A percentile compares a stretch with the other conserved stretches of the same genome.
Conservation (phyloP, 208 protist genomes). For the Phytomonas sp. region DNA sequence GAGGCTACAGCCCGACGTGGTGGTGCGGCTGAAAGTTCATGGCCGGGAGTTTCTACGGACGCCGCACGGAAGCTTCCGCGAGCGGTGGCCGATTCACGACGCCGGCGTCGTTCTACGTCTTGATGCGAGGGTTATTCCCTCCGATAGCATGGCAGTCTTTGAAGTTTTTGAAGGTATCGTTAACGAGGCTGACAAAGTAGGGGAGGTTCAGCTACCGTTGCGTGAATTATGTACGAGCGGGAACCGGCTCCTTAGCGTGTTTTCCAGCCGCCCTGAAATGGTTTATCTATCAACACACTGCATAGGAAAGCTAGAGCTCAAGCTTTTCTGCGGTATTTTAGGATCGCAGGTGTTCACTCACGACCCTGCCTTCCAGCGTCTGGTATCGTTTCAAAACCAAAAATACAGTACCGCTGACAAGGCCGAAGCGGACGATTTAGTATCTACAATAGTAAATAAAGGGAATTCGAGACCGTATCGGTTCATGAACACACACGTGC, state of each 20-base stretch:
- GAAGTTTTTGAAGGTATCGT: constrained; percentile 70
- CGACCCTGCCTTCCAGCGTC: background rate
- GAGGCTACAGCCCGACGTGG: constrained; percentile 45
- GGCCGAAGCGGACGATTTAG: background rate
- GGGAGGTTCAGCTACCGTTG: constrained; percentile 49
- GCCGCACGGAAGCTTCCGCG: constrained; percentile 30
- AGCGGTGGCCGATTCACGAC: constrained; percentile 3
- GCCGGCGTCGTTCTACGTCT: constrained; percentile 47
- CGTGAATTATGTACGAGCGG: constrained; percentile 5
- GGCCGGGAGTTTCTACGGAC: constrained; percentile 36
- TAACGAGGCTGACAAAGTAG: constrained; percentile 62
- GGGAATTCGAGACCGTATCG: background rate
- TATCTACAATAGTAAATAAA: background rate
- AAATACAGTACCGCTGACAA: background rate
- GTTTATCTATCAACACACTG: background rate
- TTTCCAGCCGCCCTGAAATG: background rate
- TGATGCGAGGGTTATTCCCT: constrained; percentile 9
- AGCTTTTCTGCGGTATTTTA: background rate
- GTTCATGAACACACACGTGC: background rate
- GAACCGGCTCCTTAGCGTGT: background rate
- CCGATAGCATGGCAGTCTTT: constrained; percentile 16
- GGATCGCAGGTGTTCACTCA: background rate
- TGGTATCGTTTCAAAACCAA: background rate
- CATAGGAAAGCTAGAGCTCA: background rate
- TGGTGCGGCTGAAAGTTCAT: constrained; percentile 36